Evolutionary conservation across 2,329 filamentous ascomycete genomes (phyloP).

Genomic region (Epichloe scottii): DNA sequence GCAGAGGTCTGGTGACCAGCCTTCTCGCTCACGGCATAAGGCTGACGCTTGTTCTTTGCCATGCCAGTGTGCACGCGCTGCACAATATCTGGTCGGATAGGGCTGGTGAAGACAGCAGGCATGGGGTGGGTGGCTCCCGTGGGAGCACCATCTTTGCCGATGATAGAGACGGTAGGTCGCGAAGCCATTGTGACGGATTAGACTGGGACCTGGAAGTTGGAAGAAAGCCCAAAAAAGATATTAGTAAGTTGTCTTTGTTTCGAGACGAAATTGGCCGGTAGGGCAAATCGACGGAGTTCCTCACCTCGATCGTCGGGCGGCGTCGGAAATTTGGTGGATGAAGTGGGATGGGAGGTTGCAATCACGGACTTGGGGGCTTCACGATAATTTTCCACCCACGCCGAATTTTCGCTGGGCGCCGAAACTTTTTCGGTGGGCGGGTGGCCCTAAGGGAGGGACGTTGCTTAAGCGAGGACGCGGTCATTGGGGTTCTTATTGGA

Average conservation of each 20-base stretch:
- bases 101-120: conserved; percentile 91
- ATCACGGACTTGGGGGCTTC: conserved; percentile 10
- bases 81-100: conserved; percentile 98
- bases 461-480: conserved; percentile 16
- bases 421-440: conserved; percentile 24
- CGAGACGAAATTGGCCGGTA: no score
- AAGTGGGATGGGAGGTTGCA: conserved; percentile 16
- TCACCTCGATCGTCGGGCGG: conserved; percentile 29
- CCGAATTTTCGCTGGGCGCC: conserved; percentile 18
- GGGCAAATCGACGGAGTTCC: conserved; percentile 7
- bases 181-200: conserved; percentile 63
- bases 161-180: conserved; percentile 94
- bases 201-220: conserved; percentile 14
- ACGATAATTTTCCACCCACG: conserved; percentile 25
- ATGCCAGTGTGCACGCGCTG: conserved; percentile 98
- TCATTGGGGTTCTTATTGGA: not conserved
- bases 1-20: conserved; percentile 99
- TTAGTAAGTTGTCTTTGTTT: not conserved
- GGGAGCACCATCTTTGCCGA: conserved; percentile 89
- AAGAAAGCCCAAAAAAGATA: not conserved
- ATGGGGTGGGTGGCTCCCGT: conserved; percentile 82
- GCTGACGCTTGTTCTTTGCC: conserved; percentile 99
- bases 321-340: conserved; percentile 26
- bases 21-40: conserved; percentile 99
- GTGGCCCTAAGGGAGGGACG: conserved; percentile 25